Percentiles rank a stretch among this genome's conserved stretches.
Conservation (phyloP, 148 eudicot species). For the Linanthus parryae region DNA sequence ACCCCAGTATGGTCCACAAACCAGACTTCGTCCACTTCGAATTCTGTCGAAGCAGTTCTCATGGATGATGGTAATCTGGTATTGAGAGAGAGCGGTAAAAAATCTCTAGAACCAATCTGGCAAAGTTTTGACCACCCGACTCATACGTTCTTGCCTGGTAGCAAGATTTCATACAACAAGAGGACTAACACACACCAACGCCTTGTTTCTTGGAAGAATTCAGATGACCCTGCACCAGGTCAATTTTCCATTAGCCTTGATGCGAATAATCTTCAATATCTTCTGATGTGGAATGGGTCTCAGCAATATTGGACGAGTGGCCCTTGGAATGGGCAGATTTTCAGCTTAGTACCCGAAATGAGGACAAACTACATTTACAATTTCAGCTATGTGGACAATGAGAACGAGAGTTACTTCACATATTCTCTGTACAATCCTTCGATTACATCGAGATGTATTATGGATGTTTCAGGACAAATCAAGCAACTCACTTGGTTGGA, state of each 20-base stretch:
- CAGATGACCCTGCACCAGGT: slow-evolving; percentile 32
- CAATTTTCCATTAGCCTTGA: slow-evolving; percentile 23
- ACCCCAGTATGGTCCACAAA: slow-evolving; percentile 38
- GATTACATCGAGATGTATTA: slow-evolving; percentile 20
- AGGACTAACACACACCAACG: slow-evolving; percentile 9
- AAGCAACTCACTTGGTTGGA: slow-evolving; percentile 22
- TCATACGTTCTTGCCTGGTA: slow-evolving; percentile 33
- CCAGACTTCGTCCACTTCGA: slow-evolving; percentile 9
- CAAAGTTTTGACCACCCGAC: too few relatives aligned
- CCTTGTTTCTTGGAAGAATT: slow-evolving; percentile 42
- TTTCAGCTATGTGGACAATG: slow-evolving; percentile 22
- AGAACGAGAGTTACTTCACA: slow-evolving; percentile 33
- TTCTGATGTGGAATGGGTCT: slow-evolving; percentile 30
- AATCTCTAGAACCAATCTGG: slow-evolving; percentile 23
- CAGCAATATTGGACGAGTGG: slow-evolving; percentile 22
- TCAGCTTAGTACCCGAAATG: slow-evolving; percentile 33
- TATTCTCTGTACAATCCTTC: slow-evolving; percentile 7
- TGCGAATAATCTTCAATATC: slow-evolving; percentile 24
- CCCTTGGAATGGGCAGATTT: slow-evolving; percentile 30
- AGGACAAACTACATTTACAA: too few relatives aligned
- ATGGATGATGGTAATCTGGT: slow-evolving; percentile 45
- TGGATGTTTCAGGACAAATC: too few relatives aligned
- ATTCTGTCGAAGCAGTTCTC: slow-evolving; percentile 23
- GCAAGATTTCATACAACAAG: slow-evolving; percentile 29
- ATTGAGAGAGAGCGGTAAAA: slow-evolving; percentile 26